phyloP scores from a whole-genome alignment of 768 basidiomycete genomes.

The Serendipita sp. region DNA sequence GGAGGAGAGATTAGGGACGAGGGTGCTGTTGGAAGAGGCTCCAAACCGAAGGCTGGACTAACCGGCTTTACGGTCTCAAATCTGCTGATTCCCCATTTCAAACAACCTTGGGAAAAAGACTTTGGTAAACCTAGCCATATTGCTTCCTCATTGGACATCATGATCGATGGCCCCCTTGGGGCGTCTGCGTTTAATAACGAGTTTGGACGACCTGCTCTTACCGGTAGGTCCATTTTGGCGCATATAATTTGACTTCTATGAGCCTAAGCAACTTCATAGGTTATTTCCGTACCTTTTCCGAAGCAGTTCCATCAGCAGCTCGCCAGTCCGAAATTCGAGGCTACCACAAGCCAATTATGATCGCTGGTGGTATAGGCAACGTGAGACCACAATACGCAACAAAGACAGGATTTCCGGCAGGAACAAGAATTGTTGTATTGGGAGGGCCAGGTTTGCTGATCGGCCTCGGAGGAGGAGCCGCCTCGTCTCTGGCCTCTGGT shows the following conservation, averaged over 20 bases:
- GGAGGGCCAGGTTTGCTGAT: conserved; percentile 95
- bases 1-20: conserved; percentile 98
- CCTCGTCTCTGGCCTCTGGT: conserved; percentile 84
- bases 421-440: conserved; percentile 78
- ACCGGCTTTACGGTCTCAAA: conserved; percentile 88
- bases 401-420: conserved; percentile 61
- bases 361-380: conserved; percentile 92
- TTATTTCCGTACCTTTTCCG: conserved; percentile 89
- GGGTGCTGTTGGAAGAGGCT: conserved; percentile 87
- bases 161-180: conserved; percentile 90
- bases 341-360: conserved; percentile 99
- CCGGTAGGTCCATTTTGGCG: conserved; percentile 28
- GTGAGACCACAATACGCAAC: conserved; percentile 69
- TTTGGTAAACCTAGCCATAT: conserved; percentile 84
- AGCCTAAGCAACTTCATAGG: not conserved
- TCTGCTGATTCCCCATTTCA: conserved; percentile 76
- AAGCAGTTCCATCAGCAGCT: conserved; percentile 42
- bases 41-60: conserved; percentile 90
- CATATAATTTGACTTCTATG: not conserved
- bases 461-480: conserved; percentile 91
- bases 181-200: conserved; percentile 97
- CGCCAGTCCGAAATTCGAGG: conserved; percentile 54
- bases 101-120: conserved; percentile 92
- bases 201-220: conserved; percentile 82
- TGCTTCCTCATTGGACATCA: conserved; percentile 86